Conservation (phyloP, 345 rosid genomes). For the Hirschfeldia incana region DNA sequence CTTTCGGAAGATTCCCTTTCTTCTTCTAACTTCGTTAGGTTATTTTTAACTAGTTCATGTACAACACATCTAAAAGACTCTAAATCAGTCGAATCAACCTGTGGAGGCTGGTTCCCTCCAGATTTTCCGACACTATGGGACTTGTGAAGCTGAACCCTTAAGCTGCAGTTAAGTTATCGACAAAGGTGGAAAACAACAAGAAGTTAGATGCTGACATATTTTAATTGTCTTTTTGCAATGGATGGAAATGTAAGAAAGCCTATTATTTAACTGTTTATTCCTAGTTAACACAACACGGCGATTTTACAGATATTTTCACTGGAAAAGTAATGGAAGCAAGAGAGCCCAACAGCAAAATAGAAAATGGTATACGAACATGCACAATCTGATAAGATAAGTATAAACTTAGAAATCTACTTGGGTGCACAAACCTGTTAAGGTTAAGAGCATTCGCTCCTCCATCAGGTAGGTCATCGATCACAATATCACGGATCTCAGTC, state of each 20-base stretch:
- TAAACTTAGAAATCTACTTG: background rate
- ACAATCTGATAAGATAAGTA: background rate
- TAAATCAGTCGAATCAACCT: slow-evolving; percentile 53
- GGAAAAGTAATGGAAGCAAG: background rate
- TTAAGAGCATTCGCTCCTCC: slow-evolving; percentile 92
- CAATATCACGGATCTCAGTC: slow-evolving; percentile 55
- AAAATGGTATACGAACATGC: background rate
- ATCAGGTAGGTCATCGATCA: slow-evolving; percentile 82
- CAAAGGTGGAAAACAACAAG: slow-evolving; percentile 13
- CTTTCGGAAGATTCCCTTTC: slow-evolving; percentile 45
- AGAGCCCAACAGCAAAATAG: slow-evolving; percentile 19
- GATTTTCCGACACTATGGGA: slow-evolving; percentile 44
- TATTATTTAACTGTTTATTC: slow-evolving; percentile 4
- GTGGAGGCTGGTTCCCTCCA: slow-evolving; percentile 54
- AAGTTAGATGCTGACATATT: slow-evolving; percentile 14
- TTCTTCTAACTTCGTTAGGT: slow-evolving; percentile 65
- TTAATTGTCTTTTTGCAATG: slow-evolving; percentile 3
- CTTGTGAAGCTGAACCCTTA: slow-evolving; percentile 77
- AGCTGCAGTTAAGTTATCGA: slow-evolving; percentile 52
- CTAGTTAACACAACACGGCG: background rate
- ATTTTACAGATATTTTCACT: background rate
- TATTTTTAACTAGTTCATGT: slow-evolving; percentile 54
- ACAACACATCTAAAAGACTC: slow-evolving; percentile 54
- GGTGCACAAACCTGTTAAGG: slow-evolving; percentile 63
- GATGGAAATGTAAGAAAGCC: slow-evolving; percentile 1